Evolutionary conservation across 768 basidiomycete genomes (phyloP).

Genomic region (Mycena kentingensis): DNA sequence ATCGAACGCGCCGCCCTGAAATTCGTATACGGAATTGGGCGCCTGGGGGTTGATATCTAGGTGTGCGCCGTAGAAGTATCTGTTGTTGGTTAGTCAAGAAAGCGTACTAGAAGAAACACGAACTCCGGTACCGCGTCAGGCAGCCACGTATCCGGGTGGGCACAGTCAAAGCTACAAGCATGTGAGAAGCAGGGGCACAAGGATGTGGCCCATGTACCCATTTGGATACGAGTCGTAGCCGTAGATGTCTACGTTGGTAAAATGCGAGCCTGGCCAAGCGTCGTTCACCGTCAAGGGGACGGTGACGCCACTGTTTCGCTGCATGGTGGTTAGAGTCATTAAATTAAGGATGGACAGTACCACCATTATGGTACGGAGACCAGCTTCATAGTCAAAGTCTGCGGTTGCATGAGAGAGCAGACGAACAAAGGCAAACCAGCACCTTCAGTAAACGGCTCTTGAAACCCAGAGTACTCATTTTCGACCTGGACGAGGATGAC

Average conservation of each 20-base stretch:
- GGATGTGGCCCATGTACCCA: no score
- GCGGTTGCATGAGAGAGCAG: no score
- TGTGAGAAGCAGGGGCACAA: no score
- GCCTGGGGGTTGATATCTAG: conserved; percentile 37
- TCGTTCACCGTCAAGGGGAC: conserved; percentile 53
- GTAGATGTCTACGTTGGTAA: conserved; percentile 49
- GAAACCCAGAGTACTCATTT: conserved; percentile 53
- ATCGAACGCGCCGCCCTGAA: conserved; percentile 56
- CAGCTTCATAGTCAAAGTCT: conserved; percentile 42
- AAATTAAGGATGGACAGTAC: neutral
- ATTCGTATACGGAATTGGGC: conserved; percentile 46
- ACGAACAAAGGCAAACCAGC: no score
- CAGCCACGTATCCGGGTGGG: conserved; percentile 47
- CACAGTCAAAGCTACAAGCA: conserved; percentile 61
- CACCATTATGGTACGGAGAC: conserved; percentile 38
- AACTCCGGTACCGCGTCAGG: conserved; percentile 45
- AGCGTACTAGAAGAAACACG: conserved; percentile 2
- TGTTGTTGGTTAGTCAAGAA: conserved; percentile 7
- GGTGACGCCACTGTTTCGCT: conserved; percentile 46
- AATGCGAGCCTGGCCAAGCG: conserved; percentile 48
- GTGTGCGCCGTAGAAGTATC: conserved; percentile 44
- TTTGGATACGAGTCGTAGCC: conserved; percentile 54
- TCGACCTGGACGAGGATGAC: conserved; percentile 50
- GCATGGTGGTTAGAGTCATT: neutral
- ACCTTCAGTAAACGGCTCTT: conserved; percentile 40